Conservation (phyloP, 805 yeast species). For the Starmerella apicola region DNA sequence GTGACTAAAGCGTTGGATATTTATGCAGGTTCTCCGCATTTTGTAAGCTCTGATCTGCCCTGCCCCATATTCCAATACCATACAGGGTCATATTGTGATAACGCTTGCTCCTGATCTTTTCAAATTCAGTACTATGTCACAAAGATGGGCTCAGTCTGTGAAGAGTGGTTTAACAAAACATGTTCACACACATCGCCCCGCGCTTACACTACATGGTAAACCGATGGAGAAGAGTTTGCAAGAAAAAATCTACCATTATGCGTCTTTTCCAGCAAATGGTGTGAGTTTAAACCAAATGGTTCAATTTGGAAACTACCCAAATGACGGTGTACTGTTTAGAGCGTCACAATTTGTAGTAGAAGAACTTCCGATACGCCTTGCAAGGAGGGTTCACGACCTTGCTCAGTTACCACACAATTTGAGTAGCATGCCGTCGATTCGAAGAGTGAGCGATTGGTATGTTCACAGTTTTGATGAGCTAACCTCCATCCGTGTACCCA, state of each 20-base stretch:
- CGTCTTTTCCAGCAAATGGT: conserved; percentile 68
- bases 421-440: conserved; percentile 59
- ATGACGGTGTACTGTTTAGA: conserved; percentile 63
- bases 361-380: conserved; percentile 76
- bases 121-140: no score
- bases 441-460: conserved; percentile 75
- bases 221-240: conserved; percentile 32
- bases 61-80: no score
- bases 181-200: neutral
- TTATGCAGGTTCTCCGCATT: no score
- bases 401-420: conserved; percentile 70
- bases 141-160: no score
- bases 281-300: conserved; percentile 82
- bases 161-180: no score
- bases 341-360: conserved; percentile 78
- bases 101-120: no score
- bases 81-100: no score
- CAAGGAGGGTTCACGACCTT: conserved; percentile 73
- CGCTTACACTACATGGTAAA: conserved; percentile 13
- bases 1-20: no score
- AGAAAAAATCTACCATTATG: conserved; percentile 49
- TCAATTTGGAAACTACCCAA: conserved; percentile 71
- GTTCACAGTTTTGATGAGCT: conserved; percentile 77
- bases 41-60: no score
- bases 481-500: conserved; percentile 50